phyloP scores from a whole-genome alignment of 257 asterid genomes.

The Nicotiana tabacum region DNA sequence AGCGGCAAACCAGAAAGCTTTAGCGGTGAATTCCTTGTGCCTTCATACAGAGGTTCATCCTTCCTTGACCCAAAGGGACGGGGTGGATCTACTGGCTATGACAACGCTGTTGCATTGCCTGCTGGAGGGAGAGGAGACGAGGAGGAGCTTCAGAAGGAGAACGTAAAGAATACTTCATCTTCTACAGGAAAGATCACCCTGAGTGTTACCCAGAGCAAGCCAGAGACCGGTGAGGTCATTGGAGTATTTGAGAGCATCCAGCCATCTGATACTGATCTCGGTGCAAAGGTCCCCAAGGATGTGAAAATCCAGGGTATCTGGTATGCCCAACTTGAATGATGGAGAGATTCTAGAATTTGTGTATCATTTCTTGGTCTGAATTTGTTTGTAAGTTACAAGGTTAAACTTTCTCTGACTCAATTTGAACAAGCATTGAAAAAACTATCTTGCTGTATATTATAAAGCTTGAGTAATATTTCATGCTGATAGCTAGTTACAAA shows the following conservation, averaged over 20 bases:
- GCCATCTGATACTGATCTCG: constrained; percentile 97
- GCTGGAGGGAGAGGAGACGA: constrained; percentile 99
- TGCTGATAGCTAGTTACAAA: constrained; percentile 3
- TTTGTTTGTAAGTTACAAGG: constrained; percentile 41
- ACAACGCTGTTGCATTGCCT: constrained; percentile 94
- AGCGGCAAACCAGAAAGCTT: constrained; percentile 76
- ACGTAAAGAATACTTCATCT: constrained; percentile 65
- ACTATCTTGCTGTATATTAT: constrained; percentile 39
- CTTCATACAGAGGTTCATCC: constrained; percentile 95
- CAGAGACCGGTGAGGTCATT: constrained; percentile 91
- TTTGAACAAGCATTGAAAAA: constrained; percentile 28
- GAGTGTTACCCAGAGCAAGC: constrained; percentile 80
- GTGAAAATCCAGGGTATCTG: constrained; percentile 91
- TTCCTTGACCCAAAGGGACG: constrained; percentile 99
- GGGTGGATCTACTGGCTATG: constrained; percentile 97
- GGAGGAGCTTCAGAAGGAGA: constrained; percentile 94
- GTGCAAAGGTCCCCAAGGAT: constrained; percentile 90
- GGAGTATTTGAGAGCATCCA: constrained; percentile 95
- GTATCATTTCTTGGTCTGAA: constrained; percentile 25
- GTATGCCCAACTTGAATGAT: constrained; percentile 92
- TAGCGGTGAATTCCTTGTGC: constrained; percentile 75
- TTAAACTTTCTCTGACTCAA: constrained; percentile 27
- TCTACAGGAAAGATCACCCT: constrained; percentile 73
- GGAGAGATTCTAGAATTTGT: constrained; percentile 17
- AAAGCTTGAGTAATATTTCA: constrained; percentile 3